Percentiles rank a stretch among this genome's conserved stretches.
Conservation (phyloP, 495 filamentous ascomycete species). For the Extremus antarcticus region DNA sequence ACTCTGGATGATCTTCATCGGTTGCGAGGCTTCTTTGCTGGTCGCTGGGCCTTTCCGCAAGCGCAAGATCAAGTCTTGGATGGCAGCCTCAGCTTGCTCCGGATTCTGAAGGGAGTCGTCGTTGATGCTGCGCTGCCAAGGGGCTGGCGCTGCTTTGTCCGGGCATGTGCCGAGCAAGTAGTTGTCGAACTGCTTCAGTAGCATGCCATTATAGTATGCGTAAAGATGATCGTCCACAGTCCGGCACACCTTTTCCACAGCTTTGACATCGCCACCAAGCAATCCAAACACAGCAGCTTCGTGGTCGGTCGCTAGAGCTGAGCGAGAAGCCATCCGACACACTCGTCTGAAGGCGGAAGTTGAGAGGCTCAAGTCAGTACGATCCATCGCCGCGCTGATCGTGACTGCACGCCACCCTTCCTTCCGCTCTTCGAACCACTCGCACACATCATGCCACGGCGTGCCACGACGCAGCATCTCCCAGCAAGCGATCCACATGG, state of each 20-base stretch:
- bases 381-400: conserved; percentile 38
- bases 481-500: conserved; percentile 80
- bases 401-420: conserved; percentile 77
- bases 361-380: conserved; percentile 13
- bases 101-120: conserved; percentile 46
- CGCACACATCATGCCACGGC: conserved; percentile 57
- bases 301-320: conserved; percentile 57
- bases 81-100: conserved; percentile 39
- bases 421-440: conserved; percentile 67
- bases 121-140: conserved; percentile 33
- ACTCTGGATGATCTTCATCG: conserved; percentile 55
- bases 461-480: conserved; percentile 76
- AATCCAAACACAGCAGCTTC: conserved; percentile 85
- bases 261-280: conserved; percentile 68
- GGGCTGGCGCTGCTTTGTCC: conserved; percentile 32
- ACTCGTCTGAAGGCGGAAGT: conserved; percentile 66
- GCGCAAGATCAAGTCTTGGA: conserved; percentile 25
- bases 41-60: conserved; percentile 12
- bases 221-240: conserved; percentile 90
- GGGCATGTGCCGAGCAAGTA: conserved; percentile 43
- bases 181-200: conserved; percentile 57
- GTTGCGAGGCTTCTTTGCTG: conserved; percentile 40
- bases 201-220: conserved; percentile 70
- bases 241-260: conserved; percentile 63
- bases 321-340: conserved; percentile 64